Percentiles rank a stretch among this genome's conserved stretches.
Evolutionary conservation across 306 rosid genomes (phyloP).

Genomic region (Acacia melanoxylon): DNA sequence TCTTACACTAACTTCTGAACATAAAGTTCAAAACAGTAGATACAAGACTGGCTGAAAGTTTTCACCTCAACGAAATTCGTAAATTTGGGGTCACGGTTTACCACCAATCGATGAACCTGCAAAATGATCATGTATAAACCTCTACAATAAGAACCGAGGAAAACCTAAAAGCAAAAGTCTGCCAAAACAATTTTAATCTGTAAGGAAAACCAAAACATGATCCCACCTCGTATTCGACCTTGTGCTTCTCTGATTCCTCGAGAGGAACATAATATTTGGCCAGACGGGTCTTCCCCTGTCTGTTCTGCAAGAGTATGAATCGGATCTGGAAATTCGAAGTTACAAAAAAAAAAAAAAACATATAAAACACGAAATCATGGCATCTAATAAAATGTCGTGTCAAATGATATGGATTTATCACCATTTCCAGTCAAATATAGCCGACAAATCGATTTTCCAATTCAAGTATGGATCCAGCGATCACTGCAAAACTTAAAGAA

Average conservation of each 20-base stretch:
- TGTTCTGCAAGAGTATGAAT: conserved; percentile 87
- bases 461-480: background rate
- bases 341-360: background rate
- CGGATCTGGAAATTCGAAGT: conserved; percentile 77
- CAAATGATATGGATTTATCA: conserved; percentile 11
- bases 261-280: conserved; percentile 79
- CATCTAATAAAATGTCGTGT: background rate
- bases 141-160: background rate
- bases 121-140: conserved; percentile 5
- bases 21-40: background rate
- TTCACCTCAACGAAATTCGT: conserved; percentile 94
- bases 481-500: background rate
- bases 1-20: background rate
- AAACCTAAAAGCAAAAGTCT: background rate
- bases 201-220: conserved; percentile 12
- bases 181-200: background rate
- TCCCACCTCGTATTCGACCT: conserved; percentile 94
- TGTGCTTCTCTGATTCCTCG: conserved; percentile 86
- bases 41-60: background rate
- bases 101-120: conserved; percentile 97
- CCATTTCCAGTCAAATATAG: conserved; percentile 30
- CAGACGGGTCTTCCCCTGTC: conserved; percentile 78
- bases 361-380: background rate
- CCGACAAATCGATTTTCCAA: background rate
- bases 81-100: conserved; percentile 89